Percentiles rank a stretch among this genome's conserved stretches.
These are phyloP conservation scores for Fistulinella prunicolor DNA, from an alignment of 768 basidiomycete genomes.

Conservation along the genomic window DNA sequence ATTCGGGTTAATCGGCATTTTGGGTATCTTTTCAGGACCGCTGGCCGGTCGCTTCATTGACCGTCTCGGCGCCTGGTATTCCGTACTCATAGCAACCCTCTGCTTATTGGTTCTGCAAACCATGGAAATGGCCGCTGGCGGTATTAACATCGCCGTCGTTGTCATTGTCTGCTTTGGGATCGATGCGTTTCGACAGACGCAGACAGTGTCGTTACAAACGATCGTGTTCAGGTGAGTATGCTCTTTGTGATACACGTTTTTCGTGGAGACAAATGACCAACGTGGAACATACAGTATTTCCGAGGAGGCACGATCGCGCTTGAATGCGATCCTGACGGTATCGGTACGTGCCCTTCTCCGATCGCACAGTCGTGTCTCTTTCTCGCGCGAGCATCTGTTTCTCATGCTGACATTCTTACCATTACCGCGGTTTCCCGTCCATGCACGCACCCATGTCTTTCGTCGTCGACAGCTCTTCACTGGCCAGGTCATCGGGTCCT, in stretches of 20 bases:
- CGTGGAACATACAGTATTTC: constrained; percentile 22
- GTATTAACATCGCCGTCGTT: constrained; percentile 38
- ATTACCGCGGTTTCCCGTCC: background rate
- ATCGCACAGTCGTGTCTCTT: too few species aligned
- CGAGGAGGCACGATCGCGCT: constrained; percentile 26
- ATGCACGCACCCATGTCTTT: background rate
- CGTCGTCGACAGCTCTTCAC: constrained; percentile 22
- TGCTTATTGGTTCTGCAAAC: constrained; percentile 27
- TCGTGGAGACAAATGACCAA: background rate
- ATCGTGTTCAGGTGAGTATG: constrained; percentile 24
- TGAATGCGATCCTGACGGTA: constrained; percentile 28
- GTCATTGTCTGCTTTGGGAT: constrained; percentile 40
- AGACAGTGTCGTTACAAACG: constrained; percentile 35
- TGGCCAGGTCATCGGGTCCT: constrained; percentile 45
- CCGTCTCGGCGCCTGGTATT: constrained; percentile 41
- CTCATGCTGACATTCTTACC: background rate
- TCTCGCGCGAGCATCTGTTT: too few species aligned
- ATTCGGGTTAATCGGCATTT: constrained; percentile 46
- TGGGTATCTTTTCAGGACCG: constrained; percentile 34
- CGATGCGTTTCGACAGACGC: constrained; percentile 40
- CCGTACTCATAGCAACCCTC: constrained; percentile 35
- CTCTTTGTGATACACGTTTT: background rate
- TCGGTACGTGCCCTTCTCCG: constrained; percentile 20
- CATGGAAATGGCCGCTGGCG: constrained; percentile 38
- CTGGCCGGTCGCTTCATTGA: constrained; percentile 28